phyloP scores from a whole-genome alignment of 768 basidiomycete genomes.

The Podaxis sp. region DNA sequence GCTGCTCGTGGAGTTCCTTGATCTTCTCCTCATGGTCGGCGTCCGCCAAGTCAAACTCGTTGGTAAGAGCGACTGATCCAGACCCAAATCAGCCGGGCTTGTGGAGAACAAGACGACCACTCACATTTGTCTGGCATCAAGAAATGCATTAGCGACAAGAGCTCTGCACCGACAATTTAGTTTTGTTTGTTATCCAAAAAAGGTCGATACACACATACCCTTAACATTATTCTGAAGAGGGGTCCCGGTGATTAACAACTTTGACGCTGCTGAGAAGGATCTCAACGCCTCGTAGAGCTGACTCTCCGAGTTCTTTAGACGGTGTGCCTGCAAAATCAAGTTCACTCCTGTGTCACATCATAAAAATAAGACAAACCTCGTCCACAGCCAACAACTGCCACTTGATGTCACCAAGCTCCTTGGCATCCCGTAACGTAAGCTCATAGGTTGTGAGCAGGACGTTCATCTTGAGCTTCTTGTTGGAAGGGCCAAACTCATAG shows the following conservation, averaged over 20 bases:
- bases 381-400: constrained; percentile 98
- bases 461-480: constrained; percentile 94
- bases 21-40: constrained; percentile 93
- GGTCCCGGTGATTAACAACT: constrained; percentile 96
- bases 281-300: constrained; percentile 94
- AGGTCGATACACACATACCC: constrained; percentile 49
- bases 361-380: constrained; percentile 56
- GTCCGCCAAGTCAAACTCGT: constrained; percentile 94
- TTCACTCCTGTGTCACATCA: constrained; percentile 18
- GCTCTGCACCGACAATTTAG: constrained; percentile 49
- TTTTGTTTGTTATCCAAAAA: constrained; percentile 7
- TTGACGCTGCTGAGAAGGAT: constrained; percentile 86
- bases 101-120: constrained; percentile 25
- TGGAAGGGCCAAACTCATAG: constrained; percentile 88
- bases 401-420: constrained; percentile 89
- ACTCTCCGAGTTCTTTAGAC: constrained; percentile 96
- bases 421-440: constrained; percentile 85
- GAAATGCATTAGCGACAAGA: constrained; percentile 98
- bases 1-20: constrained; percentile 90
- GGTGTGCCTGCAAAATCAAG: constrained; percentile 69
- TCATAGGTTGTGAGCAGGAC: constrained; percentile 97
- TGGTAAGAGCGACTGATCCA: constrained; percentile 79
- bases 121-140: constrained; percentile 97
- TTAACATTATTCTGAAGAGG: constrained; percentile 99
- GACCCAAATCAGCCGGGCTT: constrained; percentile 2